Percentiles rank a stretch among this genome's conserved stretches.
These are phyloP conservation scores for Chrysoporthe puriensis DNA, from an alignment of 2,329 filamentous ascomycete species.

Conservation along the genomic window DNA sequence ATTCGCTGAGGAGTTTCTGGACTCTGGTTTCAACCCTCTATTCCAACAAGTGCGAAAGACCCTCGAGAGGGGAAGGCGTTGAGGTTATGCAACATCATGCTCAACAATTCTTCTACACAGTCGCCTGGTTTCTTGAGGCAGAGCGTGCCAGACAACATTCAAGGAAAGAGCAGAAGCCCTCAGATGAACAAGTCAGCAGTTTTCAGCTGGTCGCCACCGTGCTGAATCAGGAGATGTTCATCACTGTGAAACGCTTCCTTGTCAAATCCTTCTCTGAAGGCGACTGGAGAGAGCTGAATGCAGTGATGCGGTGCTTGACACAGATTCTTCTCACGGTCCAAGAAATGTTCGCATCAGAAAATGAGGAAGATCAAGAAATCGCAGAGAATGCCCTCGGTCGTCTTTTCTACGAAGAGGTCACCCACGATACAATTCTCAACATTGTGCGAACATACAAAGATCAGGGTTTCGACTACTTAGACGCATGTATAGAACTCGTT, in stretches of 20 bases:
- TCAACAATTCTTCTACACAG: constrained; percentile 88
- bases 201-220: constrained; percentile 89
- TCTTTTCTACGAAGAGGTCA: constrained; percentile 97
- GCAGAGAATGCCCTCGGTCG: constrained; percentile 95
- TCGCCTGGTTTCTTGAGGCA: constrained; percentile 90
- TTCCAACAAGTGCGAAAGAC: constrained; percentile 86
- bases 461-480: constrained; percentile 90
- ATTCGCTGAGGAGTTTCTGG: constrained; percentile 92
- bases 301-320: constrained; percentile 91
- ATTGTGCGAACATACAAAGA: constrained; percentile 88
- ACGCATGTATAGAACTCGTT: constrained; percentile 86
- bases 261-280: constrained; percentile 80
- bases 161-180: constrained; percentile 56
- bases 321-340: constrained; percentile 92
- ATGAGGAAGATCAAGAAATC: constrained; percentile 96
- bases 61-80: constrained; percentile 82
- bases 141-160: constrained; percentile 72
- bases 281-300: constrained; percentile 82
- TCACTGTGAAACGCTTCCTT: constrained; percentile 83
- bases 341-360: constrained; percentile 81
- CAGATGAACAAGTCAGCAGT: constrained; percentile 64
- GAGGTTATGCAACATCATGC: constrained; percentile 77
- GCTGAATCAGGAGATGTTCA: constrained; percentile 92
- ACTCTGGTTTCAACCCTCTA: constrained; percentile 91
- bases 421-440: constrained; percentile 82